Evolutionary conservation across 352 stramenopile species (phyloP).

Genomic region (Pythium rhizo-oryzae): DNA sequence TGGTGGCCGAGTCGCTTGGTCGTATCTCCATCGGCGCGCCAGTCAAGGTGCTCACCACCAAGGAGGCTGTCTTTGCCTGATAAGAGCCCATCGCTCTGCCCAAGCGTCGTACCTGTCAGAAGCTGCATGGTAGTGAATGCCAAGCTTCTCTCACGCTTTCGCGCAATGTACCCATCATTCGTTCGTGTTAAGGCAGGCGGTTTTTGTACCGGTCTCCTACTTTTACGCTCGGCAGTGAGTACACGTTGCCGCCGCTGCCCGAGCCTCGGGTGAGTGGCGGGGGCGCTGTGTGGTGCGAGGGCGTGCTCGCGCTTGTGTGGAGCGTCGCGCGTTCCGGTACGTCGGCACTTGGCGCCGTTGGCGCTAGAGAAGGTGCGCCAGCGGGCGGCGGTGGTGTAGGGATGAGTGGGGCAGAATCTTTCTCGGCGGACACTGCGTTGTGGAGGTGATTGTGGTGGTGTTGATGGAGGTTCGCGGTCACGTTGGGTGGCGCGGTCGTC

Average conservation of each 20-base stretch:
- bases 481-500: background rate
- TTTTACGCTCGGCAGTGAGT: constrained; percentile 53
- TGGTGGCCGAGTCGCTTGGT: constrained; percentile 49
- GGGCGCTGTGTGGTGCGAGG: constrained; percentile 4
- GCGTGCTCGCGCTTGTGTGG: constrained; percentile 9
- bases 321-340: background rate
- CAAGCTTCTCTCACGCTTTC: too few relatives aligned
- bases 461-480: background rate
- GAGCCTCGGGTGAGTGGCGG: background rate
- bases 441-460: background rate
- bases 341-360: background rate
- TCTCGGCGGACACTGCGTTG: background rate
- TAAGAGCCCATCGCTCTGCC: too few relatives aligned
- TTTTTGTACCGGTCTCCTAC: constrained; percentile 61
- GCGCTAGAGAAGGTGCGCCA: background rate
- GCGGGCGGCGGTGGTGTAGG: constrained; percentile 8
- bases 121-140: too few relatives aligned
- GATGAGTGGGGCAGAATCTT: background rate
- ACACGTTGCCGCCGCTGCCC: constrained; percentile 24
- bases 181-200: constrained; percentile 17
- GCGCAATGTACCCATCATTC: background rate
- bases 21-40: constrained; percentile 44
- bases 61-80: constrained; percentile 55
- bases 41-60: constrained; percentile 73
- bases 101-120: background rate